Evolutionary conservation across 2,329 filamentous ascomycete species (phyloP).

Genomic region (Parascedosporium putredinis): DNA sequence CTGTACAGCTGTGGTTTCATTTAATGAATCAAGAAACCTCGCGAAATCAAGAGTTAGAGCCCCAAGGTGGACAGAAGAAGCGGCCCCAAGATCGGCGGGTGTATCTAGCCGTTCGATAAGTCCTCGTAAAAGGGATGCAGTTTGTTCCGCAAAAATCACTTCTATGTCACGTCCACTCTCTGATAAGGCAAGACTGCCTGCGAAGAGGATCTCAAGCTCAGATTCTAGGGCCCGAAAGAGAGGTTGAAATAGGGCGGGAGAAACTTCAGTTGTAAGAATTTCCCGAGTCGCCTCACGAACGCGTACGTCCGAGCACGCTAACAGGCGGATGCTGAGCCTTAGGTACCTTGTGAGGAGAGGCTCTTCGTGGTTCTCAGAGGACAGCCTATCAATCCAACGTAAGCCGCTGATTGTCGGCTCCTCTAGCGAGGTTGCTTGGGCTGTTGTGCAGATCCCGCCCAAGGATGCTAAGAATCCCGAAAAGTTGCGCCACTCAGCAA

Average conservation of each 20-base stretch:
- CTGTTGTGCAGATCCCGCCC: constrained; percentile 54
- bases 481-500: constrained; percentile 59
- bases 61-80: constrained; percentile 54
- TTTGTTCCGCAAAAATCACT: constrained; percentile 57
- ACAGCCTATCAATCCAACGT: constrained; percentile 53
- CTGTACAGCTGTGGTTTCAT: constrained; percentile 44
- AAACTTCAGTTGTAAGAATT: constrained; percentile 54
- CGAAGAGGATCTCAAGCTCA: constrained; percentile 53
- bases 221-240: constrained; percentile 55
- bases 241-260: constrained; percentile 48
- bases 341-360: constrained; percentile 50
- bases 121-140: constrained; percentile 50
- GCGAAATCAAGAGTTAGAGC: constrained; percentile 55
- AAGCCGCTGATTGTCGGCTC: constrained; percentile 46
- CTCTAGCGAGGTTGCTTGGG: constrained; percentile 45
- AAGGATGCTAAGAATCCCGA: constrained; percentile 59
- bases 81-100: constrained; percentile 50
- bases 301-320: constrained; percentile 53
- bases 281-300: constrained; percentile 59
- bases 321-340: constrained; percentile 51
- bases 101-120: constrained; percentile 55
- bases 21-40: constrained; percentile 50
- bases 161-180: constrained; percentile 47
- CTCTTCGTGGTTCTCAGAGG: constrained; percentile 50
- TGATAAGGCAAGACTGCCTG: constrained; percentile 39